Conservation (phyloP, 805 yeast species). For the Ogataea dorogensis region DNA sequence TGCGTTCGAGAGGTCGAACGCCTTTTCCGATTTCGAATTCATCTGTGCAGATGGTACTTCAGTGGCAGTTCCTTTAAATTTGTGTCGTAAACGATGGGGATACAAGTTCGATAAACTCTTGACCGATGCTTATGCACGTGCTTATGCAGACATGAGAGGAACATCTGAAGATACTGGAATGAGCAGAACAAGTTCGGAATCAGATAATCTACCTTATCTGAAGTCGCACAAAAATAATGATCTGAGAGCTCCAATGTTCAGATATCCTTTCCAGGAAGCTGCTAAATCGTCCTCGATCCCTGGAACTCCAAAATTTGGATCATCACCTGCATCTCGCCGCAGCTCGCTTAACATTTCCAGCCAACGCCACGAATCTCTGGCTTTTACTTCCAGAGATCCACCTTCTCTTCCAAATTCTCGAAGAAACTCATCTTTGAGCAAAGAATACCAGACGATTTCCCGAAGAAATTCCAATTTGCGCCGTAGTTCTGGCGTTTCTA, state of each 20-base stretch:
- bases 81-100: constrained; percentile 78
- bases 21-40: constrained; percentile 69
- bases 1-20: constrained; percentile 64
- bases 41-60: constrained; percentile 68
- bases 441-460: constrained; percentile 4
- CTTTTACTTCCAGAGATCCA: constrained; percentile 1
- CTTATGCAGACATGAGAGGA: constrained; percentile 36
- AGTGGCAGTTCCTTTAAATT: constrained; percentile 57
- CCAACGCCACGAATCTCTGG: constrained; percentile 3
- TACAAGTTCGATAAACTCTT: constrained; percentile 60
- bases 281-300: constrained; percentile 15
- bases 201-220: constrained; percentile 15
- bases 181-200: constrained; percentile 9
- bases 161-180: constrained; percentile 6
- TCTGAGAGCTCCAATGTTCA: constrained; percentile 49
- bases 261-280: constrained; percentile 67
- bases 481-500: constrained; percentile 18
- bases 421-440: constrained; percentile 4
- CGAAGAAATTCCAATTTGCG: constrained; percentile 21
- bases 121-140: constrained; percentile 62
- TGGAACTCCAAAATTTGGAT: constrained; percentile 15
- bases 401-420: constrained; percentile 3
- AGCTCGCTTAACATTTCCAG: constrained; percentile 34
- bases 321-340: constrained; percentile 30
- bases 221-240: constrained; percentile 14